phyloP scores from a whole-genome alignment of 2,329 filamentous ascomycete genomes.

The Lasiodiplodia sp. region DNA sequence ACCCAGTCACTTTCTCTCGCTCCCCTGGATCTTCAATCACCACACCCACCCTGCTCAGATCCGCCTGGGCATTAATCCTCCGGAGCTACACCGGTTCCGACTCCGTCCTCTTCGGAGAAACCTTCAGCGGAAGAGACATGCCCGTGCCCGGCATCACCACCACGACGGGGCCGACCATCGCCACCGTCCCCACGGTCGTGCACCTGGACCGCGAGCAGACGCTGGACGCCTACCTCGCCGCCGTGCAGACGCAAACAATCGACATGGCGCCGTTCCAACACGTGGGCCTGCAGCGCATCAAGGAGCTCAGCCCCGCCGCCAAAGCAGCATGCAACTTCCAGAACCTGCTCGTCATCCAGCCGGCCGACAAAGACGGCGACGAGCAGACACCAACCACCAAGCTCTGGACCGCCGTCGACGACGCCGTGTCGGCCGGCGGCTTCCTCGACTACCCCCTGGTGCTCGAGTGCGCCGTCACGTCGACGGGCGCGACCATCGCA shows the following conservation, averaged over 20 bases:
- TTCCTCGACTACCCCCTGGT: constrained; percentile 19
- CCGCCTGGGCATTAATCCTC: constrained; percentile 38
- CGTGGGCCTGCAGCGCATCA: constrained; percentile 2
- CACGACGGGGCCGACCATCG: constrained; percentile 39
- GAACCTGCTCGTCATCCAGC: constrained; percentile 60
- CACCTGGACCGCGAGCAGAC: constrained; percentile 31
- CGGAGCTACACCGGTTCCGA: constrained; percentile 33
- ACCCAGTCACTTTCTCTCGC: neutral
- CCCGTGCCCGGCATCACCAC: constrained; percentile 32
- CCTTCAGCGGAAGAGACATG: constrained; percentile 37
- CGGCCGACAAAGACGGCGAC: neutral
- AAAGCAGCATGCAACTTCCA: constrained; percentile 55
- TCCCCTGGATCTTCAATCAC: constrained; percentile 25
- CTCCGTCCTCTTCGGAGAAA: constrained; percentile 39
- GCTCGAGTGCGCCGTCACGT: constrained; percentile 3
- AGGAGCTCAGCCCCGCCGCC: neutral
- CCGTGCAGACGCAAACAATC: neutral
- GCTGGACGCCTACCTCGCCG: constrained; percentile 27
- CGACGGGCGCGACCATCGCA: too few species aligned
- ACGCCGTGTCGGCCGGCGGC: neutral
- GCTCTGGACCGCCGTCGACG: neutral
- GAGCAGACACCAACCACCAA: constrained; percentile 13
- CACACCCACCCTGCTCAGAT: constrained; percentile 35
- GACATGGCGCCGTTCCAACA: constrained; percentile 7
- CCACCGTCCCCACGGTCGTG: constrained; percentile 40